A percentile compares a stretch with the other conserved stretches of the same genome.
phyloP scores from a whole-genome alignment of 2,329 filamentous ascomycete species.

The Grosmannia serpens region DNA sequence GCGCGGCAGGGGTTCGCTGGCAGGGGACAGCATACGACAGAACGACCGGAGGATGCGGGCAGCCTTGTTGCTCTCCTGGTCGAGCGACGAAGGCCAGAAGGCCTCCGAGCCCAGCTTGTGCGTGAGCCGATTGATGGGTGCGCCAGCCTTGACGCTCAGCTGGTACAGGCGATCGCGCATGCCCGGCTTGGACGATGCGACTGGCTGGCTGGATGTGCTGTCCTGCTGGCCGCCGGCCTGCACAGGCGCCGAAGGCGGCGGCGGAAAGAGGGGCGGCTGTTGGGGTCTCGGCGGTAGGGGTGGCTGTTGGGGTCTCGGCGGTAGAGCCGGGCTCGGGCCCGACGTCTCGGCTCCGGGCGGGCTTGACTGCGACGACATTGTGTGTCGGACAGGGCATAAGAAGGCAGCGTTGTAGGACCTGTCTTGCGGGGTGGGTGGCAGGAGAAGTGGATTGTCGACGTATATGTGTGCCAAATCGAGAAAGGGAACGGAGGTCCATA shows the following conservation, averaged over 20 bases:
- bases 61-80: constrained; percentile 67
- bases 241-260: background rate
- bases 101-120: constrained; percentile 59
- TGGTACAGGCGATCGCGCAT: constrained; percentile 16
- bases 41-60: constrained; percentile 64
- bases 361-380: background rate
- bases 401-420: no score
- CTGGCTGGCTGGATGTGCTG: background rate
- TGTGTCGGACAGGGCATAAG: background rate
- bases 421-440: no score
- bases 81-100: constrained; percentile 64
- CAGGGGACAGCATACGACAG: constrained; percentile 55
- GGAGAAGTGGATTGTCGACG: background rate
- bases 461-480: no score
- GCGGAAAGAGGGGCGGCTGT: constrained; percentile 1
- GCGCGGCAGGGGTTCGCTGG: constrained; percentile 19
- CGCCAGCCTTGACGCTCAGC: constrained; percentile 27
- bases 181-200: background rate
- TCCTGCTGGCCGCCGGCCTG: background rate
- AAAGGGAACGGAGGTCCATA: background rate
- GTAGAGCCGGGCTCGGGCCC: background rate
- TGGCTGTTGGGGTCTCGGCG: background rate
- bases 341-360: background rate
- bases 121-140: constrained; percentile 56
- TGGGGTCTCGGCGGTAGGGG: background rate